Percentiles rank a stretch among this genome's conserved stretches.
Evolutionary conservation across 2,329 filamentous ascomycete genomes (phyloP).

Genomic region (Nothopassalora personata): DNA sequence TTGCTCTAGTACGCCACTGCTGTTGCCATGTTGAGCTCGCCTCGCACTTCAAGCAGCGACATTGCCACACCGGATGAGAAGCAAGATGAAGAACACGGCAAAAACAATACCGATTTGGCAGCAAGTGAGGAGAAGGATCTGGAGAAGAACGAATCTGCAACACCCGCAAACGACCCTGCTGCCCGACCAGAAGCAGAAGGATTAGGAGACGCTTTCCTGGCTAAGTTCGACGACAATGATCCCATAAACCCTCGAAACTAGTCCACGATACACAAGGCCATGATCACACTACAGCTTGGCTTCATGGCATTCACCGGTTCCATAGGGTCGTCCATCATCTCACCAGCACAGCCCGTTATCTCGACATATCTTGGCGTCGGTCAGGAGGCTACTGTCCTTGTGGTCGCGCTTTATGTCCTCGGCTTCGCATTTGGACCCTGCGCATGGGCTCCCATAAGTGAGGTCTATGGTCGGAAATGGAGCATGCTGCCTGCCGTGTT

Average conservation of each 20-base stretch:
- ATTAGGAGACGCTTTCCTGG: slow-evolving; percentile 19
- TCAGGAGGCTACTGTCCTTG: slow-evolving; percentile 41
- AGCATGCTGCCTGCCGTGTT: slow-evolving; percentile 43
- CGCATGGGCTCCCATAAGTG: slow-evolving; percentile 14
- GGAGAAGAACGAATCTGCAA: slow-evolving; percentile 12
- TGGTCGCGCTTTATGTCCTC: slow-evolving; percentile 45
- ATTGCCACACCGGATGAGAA: not conserved
- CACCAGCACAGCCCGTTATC: slow-evolving; percentile 43
- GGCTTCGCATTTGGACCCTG: slow-evolving; percentile 41
- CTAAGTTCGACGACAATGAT: slow-evolving; percentile 33
- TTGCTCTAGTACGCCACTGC: not conserved
- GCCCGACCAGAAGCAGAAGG: not conserved
- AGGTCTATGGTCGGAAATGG: slow-evolving; percentile 41
- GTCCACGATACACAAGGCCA: slow-evolving; percentile 40
- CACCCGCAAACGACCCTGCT: not conserved
- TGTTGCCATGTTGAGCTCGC: not conserved
- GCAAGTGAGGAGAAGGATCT: slow-evolving; percentile 3
- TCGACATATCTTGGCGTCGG: slow-evolving; percentile 40
- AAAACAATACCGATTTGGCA: not conserved
- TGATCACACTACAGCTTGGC: slow-evolving; percentile 46
- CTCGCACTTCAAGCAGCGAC: not conserved
- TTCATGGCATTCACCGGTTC: slow-evolving; percentile 39
- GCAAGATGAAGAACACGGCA: not conserved
- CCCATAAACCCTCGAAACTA: slow-evolving; percentile 47
- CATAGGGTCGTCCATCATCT: slow-evolving; percentile 46